These are phyloP conservation scores for Euptelea pleiosperma DNA, from an alignment of 164 flowering plant genomes.

Conservation along the genomic window DNA sequence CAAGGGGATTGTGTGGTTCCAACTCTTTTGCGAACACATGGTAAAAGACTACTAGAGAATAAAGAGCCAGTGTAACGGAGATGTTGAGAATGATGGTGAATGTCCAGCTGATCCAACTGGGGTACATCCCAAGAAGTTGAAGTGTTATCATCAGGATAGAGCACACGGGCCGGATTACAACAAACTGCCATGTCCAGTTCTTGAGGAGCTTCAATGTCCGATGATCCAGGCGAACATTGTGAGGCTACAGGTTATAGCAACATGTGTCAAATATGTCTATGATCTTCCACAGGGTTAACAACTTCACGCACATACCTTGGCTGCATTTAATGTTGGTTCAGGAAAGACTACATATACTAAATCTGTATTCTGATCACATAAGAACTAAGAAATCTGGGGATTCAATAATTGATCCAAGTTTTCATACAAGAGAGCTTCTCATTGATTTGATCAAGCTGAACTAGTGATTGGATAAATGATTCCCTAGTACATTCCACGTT, in stretches of 20 bases:
- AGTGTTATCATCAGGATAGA: constrained; percentile 80
- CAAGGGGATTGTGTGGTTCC: constrained; percentile 86
- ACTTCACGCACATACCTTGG: background rate
- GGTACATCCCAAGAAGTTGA: constrained; percentile 71
- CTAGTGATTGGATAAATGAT: too few relatives aligned
- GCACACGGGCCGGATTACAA: constrained; percentile 79
- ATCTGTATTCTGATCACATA: background rate
- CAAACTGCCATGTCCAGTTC: constrained; percentile 98
- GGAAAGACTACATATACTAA: background rate
- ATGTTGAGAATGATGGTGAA: constrained; percentile 82
- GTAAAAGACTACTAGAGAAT: constrained; percentile 81
- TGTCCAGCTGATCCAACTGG: constrained; percentile 89
- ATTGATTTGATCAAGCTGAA: too few relatives aligned
- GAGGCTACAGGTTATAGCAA: constrained; percentile 62
- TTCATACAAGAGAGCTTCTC: background rate
- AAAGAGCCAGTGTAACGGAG: constrained; percentile 84
- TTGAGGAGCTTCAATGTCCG: constrained; percentile 71
- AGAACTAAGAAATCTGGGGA: background rate
- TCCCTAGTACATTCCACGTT: too few relatives aligned
- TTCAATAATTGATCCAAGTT: background rate
- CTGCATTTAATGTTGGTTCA: too few relatives aligned
- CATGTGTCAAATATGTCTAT: constrained; percentile 3
- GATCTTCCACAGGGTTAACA: background rate
- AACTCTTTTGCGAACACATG: constrained; percentile 93
- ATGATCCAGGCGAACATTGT: constrained; percentile 58